Evolutionary conservation across 257 asterid genomes (phyloP).

Genomic region (Leptodermis oblonga): DNA sequence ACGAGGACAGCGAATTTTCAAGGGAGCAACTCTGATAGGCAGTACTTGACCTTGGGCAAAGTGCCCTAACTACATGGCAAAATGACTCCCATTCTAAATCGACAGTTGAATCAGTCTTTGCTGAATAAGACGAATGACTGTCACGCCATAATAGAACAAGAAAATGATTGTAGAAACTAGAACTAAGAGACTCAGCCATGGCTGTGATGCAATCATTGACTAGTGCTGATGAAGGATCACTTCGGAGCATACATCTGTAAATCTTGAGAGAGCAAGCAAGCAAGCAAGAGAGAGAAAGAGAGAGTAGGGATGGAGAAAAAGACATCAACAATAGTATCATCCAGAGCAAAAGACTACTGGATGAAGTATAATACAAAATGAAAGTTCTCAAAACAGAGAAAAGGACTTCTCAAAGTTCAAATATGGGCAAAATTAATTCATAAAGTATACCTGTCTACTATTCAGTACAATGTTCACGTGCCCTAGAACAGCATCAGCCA

Average conservation of each 20-base stretch:
- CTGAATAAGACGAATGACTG: conserved; percentile 47
- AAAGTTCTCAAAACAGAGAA: background rate
- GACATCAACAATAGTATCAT: background rate
- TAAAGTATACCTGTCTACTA: conserved; percentile 59
- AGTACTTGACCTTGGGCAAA: conserved; percentile 37
- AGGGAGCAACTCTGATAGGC: conserved; percentile 32
- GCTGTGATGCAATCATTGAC: conserved; percentile 79
- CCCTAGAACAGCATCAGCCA: conserved; percentile 87
- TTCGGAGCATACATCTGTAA: conserved; percentile 71
- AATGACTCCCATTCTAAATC: conserved; percentile 91
- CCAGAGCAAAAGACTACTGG: background rate
- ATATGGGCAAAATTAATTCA: conserved; percentile 2
- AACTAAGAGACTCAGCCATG: conserved; percentile 78
- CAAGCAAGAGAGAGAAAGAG: background rate
- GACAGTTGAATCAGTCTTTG: conserved; percentile 38
- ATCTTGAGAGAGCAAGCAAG: conserved; percentile 33
- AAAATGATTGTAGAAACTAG: conserved; percentile 61
- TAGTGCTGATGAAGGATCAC: conserved; percentile 81
- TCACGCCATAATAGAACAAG: conserved; percentile 70
- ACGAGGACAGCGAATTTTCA: conserved; percentile 55
- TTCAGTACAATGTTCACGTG: conserved; percentile 55
- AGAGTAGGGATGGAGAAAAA: too few species aligned
- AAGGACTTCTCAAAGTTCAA: background rate
- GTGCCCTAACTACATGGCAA: conserved; percentile 43
- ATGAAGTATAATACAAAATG: background rate